Evolutionary conservation across 2,329 filamentous ascomycete species (phyloP).

Genomic region (Colletotrichum tropicale): DNA sequence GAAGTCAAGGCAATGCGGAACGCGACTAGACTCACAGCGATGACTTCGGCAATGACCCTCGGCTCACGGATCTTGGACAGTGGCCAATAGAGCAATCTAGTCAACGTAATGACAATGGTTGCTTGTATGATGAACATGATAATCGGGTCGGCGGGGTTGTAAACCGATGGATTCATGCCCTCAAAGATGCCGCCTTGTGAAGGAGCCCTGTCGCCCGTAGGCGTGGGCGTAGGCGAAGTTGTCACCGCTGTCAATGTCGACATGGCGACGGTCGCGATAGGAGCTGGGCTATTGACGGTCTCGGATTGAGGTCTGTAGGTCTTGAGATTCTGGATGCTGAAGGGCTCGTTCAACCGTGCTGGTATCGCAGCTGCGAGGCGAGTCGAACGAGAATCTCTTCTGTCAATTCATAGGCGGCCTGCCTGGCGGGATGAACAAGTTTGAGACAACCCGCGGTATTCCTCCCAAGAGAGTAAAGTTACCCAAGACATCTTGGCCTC

Average conservation of each 20-base stretch:
- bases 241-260: not conserved
- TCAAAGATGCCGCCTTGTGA: constrained; percentile 71
- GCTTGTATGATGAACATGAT: constrained; percentile 79
- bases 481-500: not conserved
- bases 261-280: not conserved
- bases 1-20: not conserved
- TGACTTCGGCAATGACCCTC: constrained; percentile 82
- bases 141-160: constrained; percentile 74
- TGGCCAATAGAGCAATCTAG: constrained; percentile 69
- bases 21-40: constrained; percentile 54
- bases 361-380: not conserved
- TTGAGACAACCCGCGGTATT: not conserved
- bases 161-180: constrained; percentile 69
- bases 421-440: not conserved
- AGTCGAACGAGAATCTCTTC: not conserved
- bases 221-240: constrained; percentile 22
- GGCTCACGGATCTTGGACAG: constrained; percentile 79
- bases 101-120: constrained; percentile 48
- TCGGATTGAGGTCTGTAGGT: not conserved
- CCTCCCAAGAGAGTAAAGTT: not conserved
- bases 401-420: not conserved
- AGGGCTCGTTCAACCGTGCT: not conserved
- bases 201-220: constrained; percentile 30
- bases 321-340: not conserved
- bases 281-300: not conserved